A percentile compares a stretch with the other conserved stretches of the same genome.
Evolutionary conservation across 1,139 yeast species (phyloP).

Genomic region (Hansenula sp.): DNA sequence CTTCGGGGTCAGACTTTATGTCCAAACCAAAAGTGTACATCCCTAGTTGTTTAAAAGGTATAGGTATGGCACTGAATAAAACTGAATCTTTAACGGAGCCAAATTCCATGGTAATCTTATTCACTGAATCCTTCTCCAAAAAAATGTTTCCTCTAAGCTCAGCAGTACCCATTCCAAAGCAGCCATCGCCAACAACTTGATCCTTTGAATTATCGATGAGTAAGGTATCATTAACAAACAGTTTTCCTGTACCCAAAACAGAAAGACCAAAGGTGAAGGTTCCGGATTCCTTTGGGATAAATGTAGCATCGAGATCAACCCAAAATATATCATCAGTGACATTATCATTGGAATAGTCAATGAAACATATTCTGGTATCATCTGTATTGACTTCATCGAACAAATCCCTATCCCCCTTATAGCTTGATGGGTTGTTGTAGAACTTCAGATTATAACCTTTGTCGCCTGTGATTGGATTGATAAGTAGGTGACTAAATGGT

Average conservation of each 20-base stretch:
- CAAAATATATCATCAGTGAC: slow-evolving; percentile 31
- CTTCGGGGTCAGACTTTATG: slow-evolving; percentile 26
- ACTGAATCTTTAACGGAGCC: too few relatives aligned
- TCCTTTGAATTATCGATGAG: slow-evolving; percentile 54
- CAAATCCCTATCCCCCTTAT: slow-evolving; percentile 28
- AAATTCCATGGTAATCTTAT: slow-evolving; percentile 44
- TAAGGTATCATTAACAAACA: slow-evolving; percentile 47
- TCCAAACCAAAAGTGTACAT: slow-evolving; percentile 39
- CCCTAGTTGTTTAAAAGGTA: too few relatives aligned
- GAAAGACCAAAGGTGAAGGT: slow-evolving; percentile 52
- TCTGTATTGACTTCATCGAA: slow-evolving; percentile 34
- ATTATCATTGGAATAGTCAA: slow-evolving; percentile 41
- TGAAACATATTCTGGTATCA: slow-evolving; percentile 40
- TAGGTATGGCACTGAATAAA: too few relatives aligned
- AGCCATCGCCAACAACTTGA: slow-evolving; percentile 45
- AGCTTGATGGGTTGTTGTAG: slow-evolving; percentile 37
- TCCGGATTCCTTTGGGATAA: slow-evolving; percentile 44
- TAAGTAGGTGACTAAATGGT: slow-evolving; percentile 33
- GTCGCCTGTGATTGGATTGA: slow-evolving; percentile 34
- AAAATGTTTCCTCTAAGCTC: slow-evolving; percentile 38
- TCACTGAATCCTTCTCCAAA: slow-evolving; percentile 39
- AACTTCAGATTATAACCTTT: slow-evolving; percentile 38
- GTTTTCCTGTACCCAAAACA: slow-evolving; percentile 49
- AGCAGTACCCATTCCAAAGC: slow-evolving; percentile 46
- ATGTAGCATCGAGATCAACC: slow-evolving; percentile 43